These are phyloP conservation scores for Austroboletus niveus DNA, from an alignment of 1,284 basidiomycete genomes.

Conservation along the genomic window DNA sequence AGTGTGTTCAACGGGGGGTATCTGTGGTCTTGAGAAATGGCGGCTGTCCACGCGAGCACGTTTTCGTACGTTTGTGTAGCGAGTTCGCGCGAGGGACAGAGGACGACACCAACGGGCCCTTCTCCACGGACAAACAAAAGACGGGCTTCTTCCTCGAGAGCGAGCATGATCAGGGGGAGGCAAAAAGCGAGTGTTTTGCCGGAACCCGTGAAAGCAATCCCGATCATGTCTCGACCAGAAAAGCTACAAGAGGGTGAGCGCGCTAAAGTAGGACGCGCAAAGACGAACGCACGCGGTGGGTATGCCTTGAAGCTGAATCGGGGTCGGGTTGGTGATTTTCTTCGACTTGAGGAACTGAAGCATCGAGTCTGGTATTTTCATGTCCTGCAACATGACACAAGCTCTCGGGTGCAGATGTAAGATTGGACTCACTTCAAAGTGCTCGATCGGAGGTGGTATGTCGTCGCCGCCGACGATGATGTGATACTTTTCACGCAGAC, in stretches of 20 bases:
- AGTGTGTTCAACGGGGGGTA: conserved; percentile 88
- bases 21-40: conserved; percentile 73
- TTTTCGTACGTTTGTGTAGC: conserved; percentile 97
- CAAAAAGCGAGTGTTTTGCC: conserved; percentile 93
- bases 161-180: conserved; percentile 92
- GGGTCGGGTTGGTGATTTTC: conserved; percentile 86
- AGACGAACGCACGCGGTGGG: conserved; percentile 76
- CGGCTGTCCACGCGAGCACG: conserved; percentile 80
- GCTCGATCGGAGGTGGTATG: conserved; percentile 91
- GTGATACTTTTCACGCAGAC: conserved; percentile 85
- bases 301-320: conserved; percentile 96
- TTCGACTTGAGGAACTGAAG: conserved; percentile 82
- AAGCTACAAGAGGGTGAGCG: conserved; percentile 50
- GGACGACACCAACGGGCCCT: conserved; percentile 92
- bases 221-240: conserved; percentile 89
- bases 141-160: conserved; percentile 89
- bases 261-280: not conserved
- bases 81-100: conserved; percentile 94
- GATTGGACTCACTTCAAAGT: conserved; percentile 66
- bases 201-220: conserved; percentile 93
- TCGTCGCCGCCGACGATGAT: conserved; percentile 91
- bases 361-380: conserved; percentile 92
- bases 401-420: conserved; percentile 1
- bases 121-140: conserved; percentile 90
- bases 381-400: conserved; percentile 61